Evolutionary conservation across 352 stramenopile genomes (phyloP).

Genomic region (Pythium insidiosum): DNA sequence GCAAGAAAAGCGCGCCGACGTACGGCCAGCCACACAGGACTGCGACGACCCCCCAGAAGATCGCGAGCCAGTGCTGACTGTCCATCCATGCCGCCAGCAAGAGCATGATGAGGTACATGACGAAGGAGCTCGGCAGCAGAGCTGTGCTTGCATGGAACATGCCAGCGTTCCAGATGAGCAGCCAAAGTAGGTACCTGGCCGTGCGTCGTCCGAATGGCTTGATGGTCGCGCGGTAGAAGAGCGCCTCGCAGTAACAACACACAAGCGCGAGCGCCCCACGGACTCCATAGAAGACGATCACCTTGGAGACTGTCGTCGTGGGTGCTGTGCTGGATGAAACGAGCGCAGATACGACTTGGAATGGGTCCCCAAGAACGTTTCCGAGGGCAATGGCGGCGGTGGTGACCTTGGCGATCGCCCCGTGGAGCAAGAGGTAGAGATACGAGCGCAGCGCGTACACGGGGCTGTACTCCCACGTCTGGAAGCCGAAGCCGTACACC

Average conservation of each 20-base stretch:
- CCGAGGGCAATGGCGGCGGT: constrained; percentile 28
- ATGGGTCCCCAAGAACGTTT: constrained; percentile 9
- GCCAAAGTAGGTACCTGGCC: constrained; percentile 54
- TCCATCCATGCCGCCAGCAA: constrained; percentile 77
- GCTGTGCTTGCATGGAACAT: constrained; percentile 90
- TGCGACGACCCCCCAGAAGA: constrained; percentile 85
- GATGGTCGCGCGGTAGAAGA: constrained; percentile 75
- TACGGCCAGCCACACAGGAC: constrained; percentile 97
- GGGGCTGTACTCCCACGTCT: constrained; percentile 90
- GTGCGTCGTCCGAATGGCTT: constrained; percentile 52
- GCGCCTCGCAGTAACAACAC: constrained; percentile 78
- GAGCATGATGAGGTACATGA: constrained; percentile 82
- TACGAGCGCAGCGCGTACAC: constrained; percentile 95
- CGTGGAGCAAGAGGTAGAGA: constrained; percentile 83
- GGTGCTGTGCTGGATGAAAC: too few species aligned
- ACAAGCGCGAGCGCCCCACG: constrained; percentile 68
- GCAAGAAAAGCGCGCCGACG: constrained; percentile 94
- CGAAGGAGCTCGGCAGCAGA: constrained; percentile 90
- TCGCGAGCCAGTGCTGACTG: constrained; percentile 52
- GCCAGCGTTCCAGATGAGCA: constrained; percentile 85
- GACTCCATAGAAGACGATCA: constrained; percentile 89
- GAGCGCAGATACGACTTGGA: too few species aligned
- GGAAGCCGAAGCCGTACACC: constrained; percentile 87
- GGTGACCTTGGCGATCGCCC: constrained; percentile 35
- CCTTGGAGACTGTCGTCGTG: constrained; percentile 29